Evolutionary conservation across 2,329 filamentous ascomycete species (phyloP).

Genomic region (Aspergillus alliaceus): DNA sequence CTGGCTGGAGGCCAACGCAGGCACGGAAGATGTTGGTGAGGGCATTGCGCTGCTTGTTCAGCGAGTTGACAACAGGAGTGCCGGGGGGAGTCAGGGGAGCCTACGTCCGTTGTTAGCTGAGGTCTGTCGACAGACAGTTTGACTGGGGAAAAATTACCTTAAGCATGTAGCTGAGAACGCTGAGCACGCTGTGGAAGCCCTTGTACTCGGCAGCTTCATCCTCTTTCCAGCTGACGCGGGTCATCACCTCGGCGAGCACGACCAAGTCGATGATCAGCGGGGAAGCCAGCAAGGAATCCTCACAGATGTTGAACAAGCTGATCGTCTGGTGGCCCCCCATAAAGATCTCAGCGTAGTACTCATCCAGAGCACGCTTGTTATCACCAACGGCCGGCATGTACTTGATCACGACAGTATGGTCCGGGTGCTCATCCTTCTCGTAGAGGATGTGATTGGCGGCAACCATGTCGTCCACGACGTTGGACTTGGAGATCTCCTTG

Average conservation of each 20-base stretch:
- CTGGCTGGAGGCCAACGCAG: constrained; percentile 92
- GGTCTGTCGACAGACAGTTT: too few relatives aligned
- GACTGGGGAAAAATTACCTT: constrained; percentile 43
- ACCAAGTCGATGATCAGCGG: constrained; percentile 97
- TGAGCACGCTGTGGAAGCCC: constrained; percentile 95
- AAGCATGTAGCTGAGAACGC: constrained; percentile 98
- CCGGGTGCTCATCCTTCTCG: constrained; percentile 87
- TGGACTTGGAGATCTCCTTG: constrained; percentile 99
- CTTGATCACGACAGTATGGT: constrained; percentile 99
- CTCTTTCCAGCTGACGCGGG: constrained; percentile 88
- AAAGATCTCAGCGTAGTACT: constrained; percentile 99
- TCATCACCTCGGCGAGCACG: constrained; percentile 95
- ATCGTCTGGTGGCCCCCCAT: constrained; percentile 98
- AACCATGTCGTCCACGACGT: constrained; percentile 99
- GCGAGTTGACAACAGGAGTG: constrained; percentile 90
- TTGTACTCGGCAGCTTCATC: constrained; percentile 69
- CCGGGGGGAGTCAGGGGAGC: constrained; percentile 91
- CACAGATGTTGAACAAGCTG: constrained; percentile 96
- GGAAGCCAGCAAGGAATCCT: constrained; percentile 93
- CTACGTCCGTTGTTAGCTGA: too few relatives aligned
- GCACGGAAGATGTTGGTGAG: constrained; percentile 98
- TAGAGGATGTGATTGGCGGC: constrained; percentile 92
- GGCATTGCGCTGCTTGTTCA: constrained; percentile 92
- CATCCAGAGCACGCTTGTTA: constrained; percentile 97
- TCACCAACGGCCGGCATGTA: constrained; percentile 99